Percentiles rank a stretch among this genome's conserved stretches.
These are phyloP conservation scores for Aquilaria sinensis DNA, from an alignment of 345 rosid genomes.

Conservation along the genomic window DNA sequence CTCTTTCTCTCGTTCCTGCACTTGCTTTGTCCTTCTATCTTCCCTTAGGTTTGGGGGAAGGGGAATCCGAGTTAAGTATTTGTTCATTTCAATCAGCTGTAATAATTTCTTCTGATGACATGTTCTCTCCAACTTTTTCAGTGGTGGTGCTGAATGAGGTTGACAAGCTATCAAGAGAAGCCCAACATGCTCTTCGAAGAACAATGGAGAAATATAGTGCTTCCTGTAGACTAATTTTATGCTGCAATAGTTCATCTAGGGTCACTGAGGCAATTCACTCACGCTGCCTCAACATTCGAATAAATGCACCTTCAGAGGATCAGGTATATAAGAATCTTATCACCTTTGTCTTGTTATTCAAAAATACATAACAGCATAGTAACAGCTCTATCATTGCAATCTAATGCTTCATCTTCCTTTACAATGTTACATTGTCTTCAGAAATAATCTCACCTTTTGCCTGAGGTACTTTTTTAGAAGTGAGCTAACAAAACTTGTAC, in stretches of 20 bases:
- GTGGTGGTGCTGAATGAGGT: conserved; percentile 96
- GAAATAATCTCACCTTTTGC: no score
- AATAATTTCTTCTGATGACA: conserved; percentile 2
- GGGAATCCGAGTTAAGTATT: no score
- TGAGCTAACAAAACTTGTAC: no score
- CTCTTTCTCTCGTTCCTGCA: no score
- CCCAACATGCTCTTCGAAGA: conserved; percentile 96
- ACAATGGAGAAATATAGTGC: conserved; percentile 98
- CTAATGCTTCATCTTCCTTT: no score
- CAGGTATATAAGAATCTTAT: conserved; percentile 42
- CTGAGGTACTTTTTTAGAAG: no score
- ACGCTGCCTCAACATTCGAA: conserved; percentile 88
- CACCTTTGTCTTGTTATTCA: conserved; percentile 5
- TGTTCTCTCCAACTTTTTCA: conserved; percentile 23
- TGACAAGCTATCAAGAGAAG: conserved; percentile 98
- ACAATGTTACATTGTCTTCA: no score
- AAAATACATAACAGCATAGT: no score
- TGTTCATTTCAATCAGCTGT: no score
- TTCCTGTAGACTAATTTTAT: conserved; percentile 81
- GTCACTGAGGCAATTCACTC: conserved; percentile 95
- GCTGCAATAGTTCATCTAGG: conserved; percentile 95
- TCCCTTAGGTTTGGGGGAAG: no score
- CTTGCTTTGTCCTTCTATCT: no score
- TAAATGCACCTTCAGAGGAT: conserved; percentile 88
- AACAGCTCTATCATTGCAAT: no score